Conservation (phyloP, 257 asterid genomes). For the Solanum chilense region DNA sequence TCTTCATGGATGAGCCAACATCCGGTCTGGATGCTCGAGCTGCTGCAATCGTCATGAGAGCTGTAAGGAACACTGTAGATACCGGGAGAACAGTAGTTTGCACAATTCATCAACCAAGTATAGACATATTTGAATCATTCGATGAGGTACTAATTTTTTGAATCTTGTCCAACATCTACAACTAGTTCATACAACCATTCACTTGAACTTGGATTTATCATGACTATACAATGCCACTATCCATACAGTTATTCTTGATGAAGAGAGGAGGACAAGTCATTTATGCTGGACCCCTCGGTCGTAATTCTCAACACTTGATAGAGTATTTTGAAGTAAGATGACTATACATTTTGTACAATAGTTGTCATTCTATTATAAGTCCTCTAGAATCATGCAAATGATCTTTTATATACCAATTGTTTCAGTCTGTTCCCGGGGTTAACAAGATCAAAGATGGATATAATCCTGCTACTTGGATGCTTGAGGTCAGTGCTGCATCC, state of each 20-base stretch:
- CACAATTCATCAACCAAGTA: slow-evolving; percentile 71
- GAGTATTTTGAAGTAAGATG: slow-evolving; percentile 48
- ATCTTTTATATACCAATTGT: background rate
- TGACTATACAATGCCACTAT: background rate
- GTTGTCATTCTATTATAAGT: background rate
- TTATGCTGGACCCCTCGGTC: slow-evolving; percentile 61
- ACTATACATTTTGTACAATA: background rate
- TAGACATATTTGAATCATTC: slow-evolving; percentile 57
- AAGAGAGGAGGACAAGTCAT: slow-evolving; percentile 65
- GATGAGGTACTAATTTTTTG: slow-evolving; percentile 37
- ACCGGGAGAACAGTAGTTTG: slow-evolving; percentile 68
- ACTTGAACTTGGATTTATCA: background rate
- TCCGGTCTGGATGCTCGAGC: slow-evolving; percentile 70
- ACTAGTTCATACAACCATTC: background rate
- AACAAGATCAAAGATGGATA: slow-evolving; percentile 37
- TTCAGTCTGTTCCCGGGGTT: slow-evolving; percentile 46
- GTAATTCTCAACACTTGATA: slow-evolving; percentile 30
- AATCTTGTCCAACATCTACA: background rate
- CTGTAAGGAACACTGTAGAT: slow-evolving; percentile 61
- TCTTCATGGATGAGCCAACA: slow-evolving; percentile 76
- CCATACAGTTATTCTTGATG: slow-evolving; percentile 39
- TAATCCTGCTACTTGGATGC: slow-evolving; percentile 72
- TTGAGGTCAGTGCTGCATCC: slow-evolving; percentile 41
- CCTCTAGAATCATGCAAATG: background rate
- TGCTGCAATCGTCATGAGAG: slow-evolving; percentile 68